Base-by-base conservation (phyloP, 2,329 filamentous ascomycete genomes). In the Talaromyces sp. region DNA sequence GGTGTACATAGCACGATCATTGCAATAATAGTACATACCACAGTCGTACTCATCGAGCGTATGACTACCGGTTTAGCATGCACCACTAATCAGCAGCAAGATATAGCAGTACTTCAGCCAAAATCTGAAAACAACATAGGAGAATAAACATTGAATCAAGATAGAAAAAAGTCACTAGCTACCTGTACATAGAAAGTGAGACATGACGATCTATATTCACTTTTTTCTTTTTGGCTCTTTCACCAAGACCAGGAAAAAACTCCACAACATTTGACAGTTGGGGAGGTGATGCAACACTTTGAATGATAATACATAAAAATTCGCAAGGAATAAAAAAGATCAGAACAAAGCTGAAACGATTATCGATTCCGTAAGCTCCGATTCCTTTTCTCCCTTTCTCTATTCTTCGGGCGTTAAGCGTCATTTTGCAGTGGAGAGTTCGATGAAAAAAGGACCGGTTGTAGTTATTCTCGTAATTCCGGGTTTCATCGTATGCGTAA, bases 161-260 rank as follows among this genome's bases (percentile, higher is more conserved):
- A 64, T 66, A 66, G 54, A 60, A 66, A 60, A 66, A 47, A 67
- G 65, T 67, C 65, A 76, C 75, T 74, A 77, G 75, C 74, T 78
- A 78, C 77, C 76, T 78, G 76, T 78, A 78, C 76, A 78, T 75
- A 73, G 74, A 62, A 62, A 61, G 60, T 67, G 70, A 66, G 59
- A 63, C 64, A 66, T 66, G 53, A 62, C 62, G 40, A 63, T 66
- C 64, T 66, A 66, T 63, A 63, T 61, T 63, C 64, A 66, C 64
- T 66, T 63, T 59, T 58, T 51, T 66, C 43, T 40, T 38, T 22
- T 38, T 47, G 47, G 45, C 36, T 61, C 25, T 53, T 29, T 10
- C n/a, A 61, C 59, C 64, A 58, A 49, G 29, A 56, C 17, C 43
- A 43, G 47, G 49, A 53, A 51, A 54, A 63, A 58, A 17, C n/a